phyloP scores from a whole-genome alignment of 148 eudicot genomes.

The Arctostaphylos glauca region DNA sequence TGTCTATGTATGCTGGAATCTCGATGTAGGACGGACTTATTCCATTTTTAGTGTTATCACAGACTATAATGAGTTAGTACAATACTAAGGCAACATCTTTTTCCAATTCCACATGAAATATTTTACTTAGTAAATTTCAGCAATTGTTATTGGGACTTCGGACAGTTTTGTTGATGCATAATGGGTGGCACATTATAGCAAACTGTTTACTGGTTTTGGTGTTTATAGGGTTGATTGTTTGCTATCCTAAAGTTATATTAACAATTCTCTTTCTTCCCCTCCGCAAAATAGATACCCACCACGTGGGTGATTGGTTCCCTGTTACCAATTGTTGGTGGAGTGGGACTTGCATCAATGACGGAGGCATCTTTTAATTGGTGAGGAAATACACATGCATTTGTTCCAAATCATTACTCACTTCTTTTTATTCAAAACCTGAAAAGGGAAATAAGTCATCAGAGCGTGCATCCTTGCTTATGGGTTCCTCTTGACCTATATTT shows the following conservation, averaged over 20 bases:
- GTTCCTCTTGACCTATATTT: neutral
- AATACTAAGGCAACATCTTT: neutral
- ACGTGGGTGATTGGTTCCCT: conserved; percentile 81
- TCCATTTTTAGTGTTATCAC: neutral
- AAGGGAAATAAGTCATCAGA: neutral
- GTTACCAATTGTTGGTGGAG: conserved; percentile 94
- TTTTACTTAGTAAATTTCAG: neutral
- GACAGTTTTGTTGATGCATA: neutral
- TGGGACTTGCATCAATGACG: conserved; percentile 81
- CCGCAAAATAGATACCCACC: conserved; percentile 54
- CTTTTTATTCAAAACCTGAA: neutral
- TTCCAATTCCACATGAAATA: neutral
- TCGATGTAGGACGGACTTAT: neutral
- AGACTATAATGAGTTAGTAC: neutral
- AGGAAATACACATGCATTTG: conserved; percentile 25
- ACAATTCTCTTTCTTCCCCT: neutral
- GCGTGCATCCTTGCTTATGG: neutral
- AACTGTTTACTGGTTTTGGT: neutral
- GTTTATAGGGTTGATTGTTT: neutral
- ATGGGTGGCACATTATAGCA: neutral
- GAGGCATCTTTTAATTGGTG: conserved; percentile 97
- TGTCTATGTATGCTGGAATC: neutral
- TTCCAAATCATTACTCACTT: neutral
- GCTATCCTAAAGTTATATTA: neutral
- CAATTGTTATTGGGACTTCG: neutral